Evolutionary conservation across 2,329 filamentous ascomycete genomes (phyloP), one percentile per base, ranked within the genome.

Genomic region (Calonectria hawksworthii): DNA sequence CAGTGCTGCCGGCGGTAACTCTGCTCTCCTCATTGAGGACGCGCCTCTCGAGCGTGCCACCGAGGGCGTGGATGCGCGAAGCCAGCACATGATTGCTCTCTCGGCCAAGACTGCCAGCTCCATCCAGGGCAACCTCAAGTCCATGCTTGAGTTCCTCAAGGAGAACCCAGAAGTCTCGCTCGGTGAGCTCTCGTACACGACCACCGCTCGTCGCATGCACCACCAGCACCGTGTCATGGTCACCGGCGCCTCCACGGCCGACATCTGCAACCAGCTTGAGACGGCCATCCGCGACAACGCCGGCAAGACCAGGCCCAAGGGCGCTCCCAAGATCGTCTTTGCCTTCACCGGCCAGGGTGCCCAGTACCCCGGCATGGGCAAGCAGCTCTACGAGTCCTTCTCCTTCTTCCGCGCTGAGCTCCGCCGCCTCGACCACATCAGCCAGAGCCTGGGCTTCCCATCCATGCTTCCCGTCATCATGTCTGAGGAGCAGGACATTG

Each of bases 1-100:
- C 80, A 91, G 90, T 75, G 93, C 93, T 9, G 93, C 93, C 52
- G 93, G 93, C 77, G 93, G 93, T 14, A 95, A 95, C 83, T 94
- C 93, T 1, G 91, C 92, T 21, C 80, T 95, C 44, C 82, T 94
- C 21, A 78, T 95, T 1, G 91, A 94, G 79, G 87, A 90, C 7
- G 87, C 88, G 1, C 89, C 90, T 0, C 52, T 66, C 9, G 28
- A 14, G 51, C 36, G 47, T 0, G 30, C 51, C 0, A 84, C 59
- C 10, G 44, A 38, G 86, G 89, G 36, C 86, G 90, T 81, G 86
- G 90, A 83, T 84, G 78, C 64, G 72, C 81, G 73, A 82, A 86
- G 75, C 82, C 86, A 65, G 77, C 74, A 80, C 36, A 16, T 72
- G 8, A 63, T 79, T 2, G 68, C 74, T 1, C 34, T 73, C 26